Base-by-base conservation (phyloP, 371 early-diverging fungal species). In the Syncephalastrum contaminatum region DNA sequence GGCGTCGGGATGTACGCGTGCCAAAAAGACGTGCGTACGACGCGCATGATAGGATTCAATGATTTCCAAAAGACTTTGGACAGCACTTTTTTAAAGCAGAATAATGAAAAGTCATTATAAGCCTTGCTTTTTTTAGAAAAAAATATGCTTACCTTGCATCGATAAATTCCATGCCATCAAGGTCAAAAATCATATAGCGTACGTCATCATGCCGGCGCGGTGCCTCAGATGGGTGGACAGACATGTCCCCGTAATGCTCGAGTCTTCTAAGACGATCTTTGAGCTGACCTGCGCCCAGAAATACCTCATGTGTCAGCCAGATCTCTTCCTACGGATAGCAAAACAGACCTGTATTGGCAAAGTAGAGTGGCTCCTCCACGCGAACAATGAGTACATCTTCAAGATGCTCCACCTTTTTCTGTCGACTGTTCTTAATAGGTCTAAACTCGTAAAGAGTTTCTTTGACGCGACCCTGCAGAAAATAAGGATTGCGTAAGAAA, bases 361-460 rank as follows among this genome's bases (percentile, higher is more conserved):
- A 96, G 64, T 88, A 91, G 30, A 96, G 68, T 2, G 88, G 86
- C 48, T 96, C 96, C 54, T 93, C 91, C 10, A 96, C 80, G 42
- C 88, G 80, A 43, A 96, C 86, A 45, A 96, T 81, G 36, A 95
- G 66, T 16, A 84, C 81, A 4, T 91, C 94, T 56, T 89, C 86
- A 21, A 94, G 73, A 18, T 86, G 86, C 30, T 70, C 71, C 15
- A 70, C 64, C 16, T 60, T 53, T 25, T 70, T 62, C 12, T 77
- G 72, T 10, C 77, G 73, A 41, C 78, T 65, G 41, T 82, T 73
- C 55, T 71, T 72, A 61, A 79, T 75, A 43, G 77, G 75, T 14
- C 79, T 63, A 58, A 67, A 59, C 36, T 62, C 56, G 54, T 49
- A 39, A 22, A 45, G 47, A 14, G 59, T 51, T 44, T 58, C 64